Conservation (phyloP, 352 stramenopile genomes). For the Pythium dissotocum region DNA sequence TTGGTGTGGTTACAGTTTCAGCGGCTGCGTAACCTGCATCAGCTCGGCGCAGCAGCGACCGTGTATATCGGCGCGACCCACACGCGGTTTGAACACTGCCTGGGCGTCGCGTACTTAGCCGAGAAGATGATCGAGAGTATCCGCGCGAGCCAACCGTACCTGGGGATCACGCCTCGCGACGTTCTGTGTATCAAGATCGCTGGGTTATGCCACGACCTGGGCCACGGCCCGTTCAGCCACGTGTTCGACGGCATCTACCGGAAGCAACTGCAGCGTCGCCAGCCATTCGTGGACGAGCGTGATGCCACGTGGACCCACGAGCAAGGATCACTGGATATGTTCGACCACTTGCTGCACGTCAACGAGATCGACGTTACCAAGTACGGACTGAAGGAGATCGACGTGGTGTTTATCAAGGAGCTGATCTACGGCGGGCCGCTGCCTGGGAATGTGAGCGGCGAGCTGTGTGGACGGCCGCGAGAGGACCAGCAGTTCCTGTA, state of each 20-base stretch:
- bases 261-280: constrained; percentile 41
- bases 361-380: constrained; percentile 60
- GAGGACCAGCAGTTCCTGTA: constrained; percentile 75
- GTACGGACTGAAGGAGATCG: constrained; percentile 49
- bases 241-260: constrained; percentile 81
- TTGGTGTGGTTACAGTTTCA: constrained; percentile 79
- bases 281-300: constrained; percentile 7
- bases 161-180: constrained; percentile 81
- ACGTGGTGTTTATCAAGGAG: constrained; percentile 80
- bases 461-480: constrained; percentile 42
- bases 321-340: constrained; percentile 73
- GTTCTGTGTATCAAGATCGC: constrained; percentile 80
- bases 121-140: constrained; percentile 87
- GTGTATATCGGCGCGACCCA: constrained; percentile 90
- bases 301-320: constrained; percentile 65
- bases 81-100: constrained; percentile 81
- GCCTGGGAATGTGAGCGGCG: constrained; percentile 24
- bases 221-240: constrained; percentile 82
- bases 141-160: constrained; percentile 76
- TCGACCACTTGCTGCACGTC: constrained; percentile 55
- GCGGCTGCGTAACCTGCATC: constrained; percentile 92
- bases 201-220: constrained; percentile 77
- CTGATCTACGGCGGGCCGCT: constrained; percentile 71
- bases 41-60: constrained; percentile 89
- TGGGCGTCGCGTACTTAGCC: constrained; percentile 95